Base-by-base conservation (phyloP, 2,329 filamentous ascomycete species). In the Clarireedia sp. region DNA sequence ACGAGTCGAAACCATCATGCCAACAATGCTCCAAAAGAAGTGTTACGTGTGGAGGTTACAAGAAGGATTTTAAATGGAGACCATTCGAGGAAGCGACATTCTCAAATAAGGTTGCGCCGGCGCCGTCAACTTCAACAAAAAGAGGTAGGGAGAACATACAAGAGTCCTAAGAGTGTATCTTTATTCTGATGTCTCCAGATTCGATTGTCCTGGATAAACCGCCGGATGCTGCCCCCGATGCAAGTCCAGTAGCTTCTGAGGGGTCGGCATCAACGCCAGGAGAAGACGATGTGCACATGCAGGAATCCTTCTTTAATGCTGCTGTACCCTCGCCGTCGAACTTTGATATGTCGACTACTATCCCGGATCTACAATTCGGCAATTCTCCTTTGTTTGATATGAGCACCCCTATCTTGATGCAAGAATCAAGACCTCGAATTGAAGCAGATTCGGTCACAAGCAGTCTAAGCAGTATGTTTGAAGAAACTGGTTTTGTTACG, bases 51-150 rank as follows among this genome's bases (percentile, higher is more conserved):
- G 85, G 84, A 57, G 85, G 85, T 37, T 89, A 88, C 71, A 86
- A 82, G 69, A 89, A 86, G 68, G 82, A 86, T 68, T 88, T 87
- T 72, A 87, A 88, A 74, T 89, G 85, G 85, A 75, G 83, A 51
- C 78, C 83, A 0, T 87, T 87, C 62, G 83, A 85, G 64, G 83
- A 87, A 61, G 76, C 79, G 47, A 82, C 72, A 54, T 75, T 83
- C 60, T 70, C 71, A 19, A 70, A 71, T 50, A 79, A 76, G 61
- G 54, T 56, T 36, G 60, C 58, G 17, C 62, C 61, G 17, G 26
- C 29, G 36, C 45, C 26, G 19, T 19, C 63, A 5, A 51, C 56
- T 26, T 19, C 63, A 5, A 51, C 56, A 43, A 66, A 66, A 53
- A 58, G 61, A 58, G 59, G 65, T 65, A 66, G 33, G 43, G 23